Percentiles rank a stretch among this genome's conserved stretches.
Evolutionary conservation across 2,329 filamentous ascomycete species (phyloP).

Genomic region (Pestalotiopsis sp.): DNA sequence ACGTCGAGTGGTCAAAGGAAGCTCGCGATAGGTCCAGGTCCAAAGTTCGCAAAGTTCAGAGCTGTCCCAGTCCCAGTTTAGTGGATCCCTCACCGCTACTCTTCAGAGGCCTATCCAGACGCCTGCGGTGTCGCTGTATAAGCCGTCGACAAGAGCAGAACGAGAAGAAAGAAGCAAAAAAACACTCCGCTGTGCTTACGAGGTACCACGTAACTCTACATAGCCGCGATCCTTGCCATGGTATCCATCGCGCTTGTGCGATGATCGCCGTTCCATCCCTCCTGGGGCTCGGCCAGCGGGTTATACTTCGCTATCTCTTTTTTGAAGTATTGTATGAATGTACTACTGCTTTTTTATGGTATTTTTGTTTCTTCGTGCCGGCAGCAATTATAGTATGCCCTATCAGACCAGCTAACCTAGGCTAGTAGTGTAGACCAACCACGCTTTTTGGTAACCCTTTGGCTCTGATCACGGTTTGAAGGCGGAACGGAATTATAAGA

Average conservation of each 20-base stretch:
- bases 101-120: background rate
- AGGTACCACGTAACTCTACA: constrained; percentile 11
- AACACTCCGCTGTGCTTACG: constrained; percentile 17
- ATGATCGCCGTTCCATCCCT: constrained; percentile 25
- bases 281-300: background rate
- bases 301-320: constrained; percentile 13
- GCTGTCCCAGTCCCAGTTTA: constrained; percentile 2
- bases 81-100: constrained; percentile 18
- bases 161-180: background rate
- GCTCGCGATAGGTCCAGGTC: background rate
- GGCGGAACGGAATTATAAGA: background rate
- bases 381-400: background rate
- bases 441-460: background rate
- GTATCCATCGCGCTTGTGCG: constrained; percentile 31
- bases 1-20: background rate
- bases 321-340: background rate
- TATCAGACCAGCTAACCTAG: background rate
- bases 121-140: background rate
- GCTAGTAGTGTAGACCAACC: background rate
- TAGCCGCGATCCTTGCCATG: constrained; percentile 28
- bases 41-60: background rate
- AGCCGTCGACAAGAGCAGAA: background rate
- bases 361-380: background rate
- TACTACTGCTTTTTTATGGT: background rate
- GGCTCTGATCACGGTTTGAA: background rate